Evolutionary conservation across 257 asterid species (phyloP).

Genomic region (Penstemon eatonii): DNA sequence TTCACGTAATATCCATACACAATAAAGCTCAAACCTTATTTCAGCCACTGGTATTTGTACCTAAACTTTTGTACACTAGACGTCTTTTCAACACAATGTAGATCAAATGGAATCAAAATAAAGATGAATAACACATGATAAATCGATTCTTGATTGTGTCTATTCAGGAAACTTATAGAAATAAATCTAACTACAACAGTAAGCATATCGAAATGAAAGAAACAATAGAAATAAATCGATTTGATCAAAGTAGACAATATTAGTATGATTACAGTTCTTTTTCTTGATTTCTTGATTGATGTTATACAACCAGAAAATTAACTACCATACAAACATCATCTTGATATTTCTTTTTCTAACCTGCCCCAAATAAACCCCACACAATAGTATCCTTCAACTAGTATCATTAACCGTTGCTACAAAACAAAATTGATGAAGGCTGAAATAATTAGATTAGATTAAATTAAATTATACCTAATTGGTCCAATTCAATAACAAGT

Average conservation of each 20-base stretch:
- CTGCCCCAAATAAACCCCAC: no score
- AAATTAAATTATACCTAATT: constrained; percentile 50
- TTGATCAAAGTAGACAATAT: background rate
- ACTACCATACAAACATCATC: no score
- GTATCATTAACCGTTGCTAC: no score
- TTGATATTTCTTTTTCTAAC: no score
- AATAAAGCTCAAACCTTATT: background rate
- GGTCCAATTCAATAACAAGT: constrained; percentile 78
- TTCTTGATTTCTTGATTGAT: background rate
- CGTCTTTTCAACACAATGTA: no score
- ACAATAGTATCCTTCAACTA: no score
- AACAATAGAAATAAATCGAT: background rate
- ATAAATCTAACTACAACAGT: background rate
- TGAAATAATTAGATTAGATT: background rate
- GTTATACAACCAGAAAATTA: background rate
- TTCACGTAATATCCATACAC: background rate
- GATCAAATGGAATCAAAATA: no score
- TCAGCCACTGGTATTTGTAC: no score
- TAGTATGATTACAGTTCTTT: background rate
- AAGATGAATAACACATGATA: no score
- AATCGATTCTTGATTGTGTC: background rate
- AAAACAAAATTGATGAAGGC: no score
- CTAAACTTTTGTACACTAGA: no score
- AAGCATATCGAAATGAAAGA: background rate
- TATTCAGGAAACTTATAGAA: background rate